Evolutionary conservation across 1,284 basidiomycete species (phyloP), one percentile per base, ranked within the genome.

Genomic region (Cryptococcus depauperatus): DNA sequence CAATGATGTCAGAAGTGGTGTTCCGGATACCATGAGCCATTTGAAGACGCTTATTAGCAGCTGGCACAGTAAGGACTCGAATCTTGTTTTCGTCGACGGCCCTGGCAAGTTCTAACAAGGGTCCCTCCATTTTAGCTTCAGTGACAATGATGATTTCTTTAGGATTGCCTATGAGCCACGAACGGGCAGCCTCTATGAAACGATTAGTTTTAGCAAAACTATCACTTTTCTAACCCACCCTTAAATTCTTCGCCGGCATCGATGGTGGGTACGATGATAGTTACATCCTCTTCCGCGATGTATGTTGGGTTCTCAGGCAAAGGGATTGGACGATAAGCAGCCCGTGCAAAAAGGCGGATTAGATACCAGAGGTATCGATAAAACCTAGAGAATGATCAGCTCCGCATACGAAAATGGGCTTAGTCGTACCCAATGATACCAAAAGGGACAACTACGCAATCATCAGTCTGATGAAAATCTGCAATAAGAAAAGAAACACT

Each of bases 111-210:
- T 85, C 85, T 66, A 91, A 83, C 1, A 92, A 76, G 2, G 86
- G 85, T 0, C 79, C 83, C 27, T 79, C 76, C 85, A 91, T 91
- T 68, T 83, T 83, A 66, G 88, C 85, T 70, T 91, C 88, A 8
- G 88, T 92, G 66, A 92, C 85, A 71, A 92, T 90, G 75, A 91
- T 76, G 62, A 92, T 88, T 71, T 92, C 86, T 65, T 88, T 89
- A 13, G 88, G 89, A 57, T 85, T 83, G 55, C 86, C 85, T 55
- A 81, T 80, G 48, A 93, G 82, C 89, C 88, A 92, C 57, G 80
- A 84, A 70, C 83, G 79, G 26, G 88, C 87, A 34, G 89, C 89
- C 70, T 90, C 84, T 73, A 48, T 5, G 27, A 19, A 41, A 37
- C 11, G 27, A 13, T 30, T 8, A 35, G 18, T n/a, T 5, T 28